Base-by-base conservation (phyloP, 768 basidiomycete species). In the Sporobolomyces roseus region DNA sequence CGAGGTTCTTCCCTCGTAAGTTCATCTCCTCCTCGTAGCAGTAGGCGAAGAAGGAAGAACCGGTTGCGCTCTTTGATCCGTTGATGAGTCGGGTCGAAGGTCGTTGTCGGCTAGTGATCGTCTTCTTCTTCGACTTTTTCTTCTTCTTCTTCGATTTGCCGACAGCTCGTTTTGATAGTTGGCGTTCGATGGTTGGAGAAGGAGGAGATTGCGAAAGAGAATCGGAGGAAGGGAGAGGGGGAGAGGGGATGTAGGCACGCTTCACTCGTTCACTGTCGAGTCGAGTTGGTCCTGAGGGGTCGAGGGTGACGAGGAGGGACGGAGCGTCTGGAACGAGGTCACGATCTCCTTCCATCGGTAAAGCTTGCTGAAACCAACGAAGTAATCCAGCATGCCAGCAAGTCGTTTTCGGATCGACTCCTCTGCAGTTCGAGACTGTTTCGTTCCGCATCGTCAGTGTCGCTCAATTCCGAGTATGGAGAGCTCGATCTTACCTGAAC, bases 21-120 rank as follows among this genome's bases (percentile, higher is more conserved):
- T 92, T 91, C 27, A 96, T 83, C 77, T 98, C 93, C 68, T 93
- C 91, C 0, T 84, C 83, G 75, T 85, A 89, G 81, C 93, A 98
- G 80, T 86, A 97, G 14, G 88, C 89, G 82, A 91, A 98, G 80
- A 97, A 98, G 19, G 86, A 88, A 1, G 91, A 91, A 79, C 88
- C 88, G 29, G 92, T 91, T 58, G 86, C 86, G 27, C 90, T 84
- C 84, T 91, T 88, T 9, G 93, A 93, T 35, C 93, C 94, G 78
- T 98, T 96, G 38, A 93, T 96, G 75, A 98, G 85, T 77, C 93
- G 91, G 2, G 91, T 91, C 4, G 91, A 91, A 0, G 93, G 93
- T 1, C 49, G 27, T 7, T 62, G 61, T 4, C 55, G 23, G 17
- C 46, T 14, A 13, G 45, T 27, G 13, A 27, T 17, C 55, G 38